These are phyloP conservation scores for Trichoderma brevicompactum DNA, from an alignment of 2,329 filamentous ascomycete species.

Conservation along the genomic window DNA sequence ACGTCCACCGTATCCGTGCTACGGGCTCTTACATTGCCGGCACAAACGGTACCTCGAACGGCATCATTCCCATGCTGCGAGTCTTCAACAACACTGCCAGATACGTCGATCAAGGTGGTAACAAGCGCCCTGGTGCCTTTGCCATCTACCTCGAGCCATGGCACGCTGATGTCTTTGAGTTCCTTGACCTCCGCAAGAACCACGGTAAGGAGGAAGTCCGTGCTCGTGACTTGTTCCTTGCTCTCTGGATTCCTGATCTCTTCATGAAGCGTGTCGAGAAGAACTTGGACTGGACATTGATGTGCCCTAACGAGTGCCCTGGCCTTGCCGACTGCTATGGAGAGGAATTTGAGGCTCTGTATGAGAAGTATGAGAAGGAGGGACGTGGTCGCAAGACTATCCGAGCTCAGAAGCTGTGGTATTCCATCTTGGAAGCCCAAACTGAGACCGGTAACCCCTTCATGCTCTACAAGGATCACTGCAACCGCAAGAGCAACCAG, in stretches of 20 bases:
- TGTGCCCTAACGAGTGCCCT: constrained; percentile 96
- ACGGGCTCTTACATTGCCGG: constrained; percentile 98
- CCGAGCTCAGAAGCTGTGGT: constrained; percentile 99
- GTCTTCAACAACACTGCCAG: constrained; percentile 99
- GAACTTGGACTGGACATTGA: constrained; percentile 95
- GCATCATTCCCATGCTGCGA: constrained; percentile 95
- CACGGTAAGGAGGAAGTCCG: constrained; percentile 98
- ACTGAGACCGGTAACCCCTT: constrained; percentile 99
- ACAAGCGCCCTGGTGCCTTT: constrained; percentile 98
- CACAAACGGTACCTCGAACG: constrained; percentile 97
- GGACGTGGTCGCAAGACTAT: constrained; percentile 87
- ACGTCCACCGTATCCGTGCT: constrained; percentile 93
- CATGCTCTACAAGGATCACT: constrained; percentile 99
- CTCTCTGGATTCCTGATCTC: constrained; percentile 96
- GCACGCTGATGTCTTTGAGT: constrained; percentile 97
- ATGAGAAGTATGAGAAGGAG: constrained; percentile 88
- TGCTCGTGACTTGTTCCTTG: constrained; percentile 95
- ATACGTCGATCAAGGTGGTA: constrained; percentile 98
- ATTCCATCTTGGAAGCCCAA: constrained; percentile 95
- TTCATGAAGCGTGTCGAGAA: constrained; percentile 99
- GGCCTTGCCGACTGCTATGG: constrained; percentile 96
- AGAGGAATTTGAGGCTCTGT: constrained; percentile 94
- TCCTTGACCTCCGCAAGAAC: constrained; percentile 97
- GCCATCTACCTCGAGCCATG: constrained; percentile 99
- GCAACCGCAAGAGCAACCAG: constrained; percentile 99